Percentiles rank a stretch among this genome's conserved stretches.
phyloP scores from a whole-genome alignment of 2,329 filamentous ascomycete species.

The Exophiala spinifera region DNA sequence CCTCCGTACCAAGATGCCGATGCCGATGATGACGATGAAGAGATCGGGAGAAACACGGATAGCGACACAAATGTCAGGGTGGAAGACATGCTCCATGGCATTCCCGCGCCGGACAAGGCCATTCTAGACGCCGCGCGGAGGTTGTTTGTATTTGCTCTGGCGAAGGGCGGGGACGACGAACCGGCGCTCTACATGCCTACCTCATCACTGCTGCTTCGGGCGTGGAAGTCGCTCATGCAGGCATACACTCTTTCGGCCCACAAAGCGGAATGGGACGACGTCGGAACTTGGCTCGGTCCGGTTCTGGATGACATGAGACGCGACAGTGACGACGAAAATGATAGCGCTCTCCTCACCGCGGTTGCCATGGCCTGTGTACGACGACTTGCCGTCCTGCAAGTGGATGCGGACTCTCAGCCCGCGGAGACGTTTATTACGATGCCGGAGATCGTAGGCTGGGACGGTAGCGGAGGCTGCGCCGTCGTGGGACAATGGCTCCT shows the following conservation, averaged over 20 bases:
- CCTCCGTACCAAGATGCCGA: background rate
- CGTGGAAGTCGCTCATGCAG: constrained; percentile 23
- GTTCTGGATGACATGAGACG: constrained; percentile 2
- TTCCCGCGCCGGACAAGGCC: constrained; percentile 21
- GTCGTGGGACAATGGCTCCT: constrained; percentile 15
- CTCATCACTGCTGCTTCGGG: constrained; percentile 18
- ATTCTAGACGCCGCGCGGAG: constrained; percentile 8
- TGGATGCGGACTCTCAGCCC: background rate
- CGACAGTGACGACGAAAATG: background rate
- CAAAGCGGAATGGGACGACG: constrained; percentile 3
- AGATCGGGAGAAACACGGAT: background rate
- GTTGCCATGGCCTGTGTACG: constrained; percentile 16
- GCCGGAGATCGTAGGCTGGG: background rate
- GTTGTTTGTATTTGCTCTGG: constrained; percentile 13
- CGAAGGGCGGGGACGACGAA: background rate
- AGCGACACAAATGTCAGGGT: background rate
- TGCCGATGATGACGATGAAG: background rate
- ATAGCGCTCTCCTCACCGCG: background rate
- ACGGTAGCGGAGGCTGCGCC: background rate
- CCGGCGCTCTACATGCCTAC: constrained; percentile 11
- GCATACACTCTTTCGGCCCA: constrained; percentile 15
- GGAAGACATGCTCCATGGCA: constrained; percentile 19
- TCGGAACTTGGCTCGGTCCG: background rate
- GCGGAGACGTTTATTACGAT: background rate
- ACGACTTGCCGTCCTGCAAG: constrained; percentile 1